These are phyloP conservation scores for Hyphopichia wangnamkhiaoensis DNA, from an alignment of 1,139 yeast species.

Conservation along the genomic window DNA sequence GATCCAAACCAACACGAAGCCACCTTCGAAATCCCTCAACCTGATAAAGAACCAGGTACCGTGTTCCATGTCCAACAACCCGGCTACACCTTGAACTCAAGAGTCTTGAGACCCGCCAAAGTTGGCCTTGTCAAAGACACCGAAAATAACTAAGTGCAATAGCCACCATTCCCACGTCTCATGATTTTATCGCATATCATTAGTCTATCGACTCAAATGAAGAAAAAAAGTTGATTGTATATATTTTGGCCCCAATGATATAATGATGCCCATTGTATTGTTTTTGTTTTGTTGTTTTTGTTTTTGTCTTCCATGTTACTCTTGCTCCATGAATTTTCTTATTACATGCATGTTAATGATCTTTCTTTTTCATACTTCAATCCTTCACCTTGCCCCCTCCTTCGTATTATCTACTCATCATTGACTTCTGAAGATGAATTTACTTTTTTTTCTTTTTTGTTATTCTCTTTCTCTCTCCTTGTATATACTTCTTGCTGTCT, in stretches of 20 bases:
- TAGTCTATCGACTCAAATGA: too few relatives aligned
- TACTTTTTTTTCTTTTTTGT: too few relatives aligned
- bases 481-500: too few relatives aligned
- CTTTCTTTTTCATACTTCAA: neutral
- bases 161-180: too few relatives aligned
- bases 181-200: too few relatives aligned
- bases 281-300: too few relatives aligned
- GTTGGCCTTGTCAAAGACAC: constrained; percentile 83
- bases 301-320: too few relatives aligned
- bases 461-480: too few relatives aligned
- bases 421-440: neutral
- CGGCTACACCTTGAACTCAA: constrained; percentile 82
- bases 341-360: constrained; percentile 1
- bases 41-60: constrained; percentile 90
- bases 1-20: constrained; percentile 96
- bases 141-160: constrained; percentile 22
- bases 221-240: too few relatives aligned
- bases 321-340: too few relatives aligned
- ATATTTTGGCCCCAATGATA: too few relatives aligned
- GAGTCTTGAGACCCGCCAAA: constrained; percentile 95
- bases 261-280: too few relatives aligned
- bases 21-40: constrained; percentile 83
- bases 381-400: neutral
- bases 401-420: neutral
- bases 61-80: constrained; percentile 91